Base-by-base conservation (phyloP, 2,329 filamentous ascomycete genomes). In the Aureobasidium pullulans region DNA sequence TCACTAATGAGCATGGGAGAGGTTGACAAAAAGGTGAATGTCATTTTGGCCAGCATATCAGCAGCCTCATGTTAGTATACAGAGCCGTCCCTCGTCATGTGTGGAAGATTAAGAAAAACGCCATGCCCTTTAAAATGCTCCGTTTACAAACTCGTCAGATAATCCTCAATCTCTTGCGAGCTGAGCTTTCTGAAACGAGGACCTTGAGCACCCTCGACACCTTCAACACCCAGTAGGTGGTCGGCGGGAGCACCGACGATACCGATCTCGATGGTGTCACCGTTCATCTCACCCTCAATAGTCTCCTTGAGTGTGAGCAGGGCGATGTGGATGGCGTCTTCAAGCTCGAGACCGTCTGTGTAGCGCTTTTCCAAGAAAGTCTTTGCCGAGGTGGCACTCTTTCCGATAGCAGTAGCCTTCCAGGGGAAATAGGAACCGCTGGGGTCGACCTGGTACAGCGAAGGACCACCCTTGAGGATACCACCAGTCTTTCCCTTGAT, bases 341-440 rank as follows among this genome's bases (percentile, higher is more conserved):
- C 94, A 64, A 99, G 80, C 81, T 99, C 94, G 71, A 99, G 78
- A 42, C 92, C 92, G 73, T 99, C 94, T 4, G 92, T 96, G 78
- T 97, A 99, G 76, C 94, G 83, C 86, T 99, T 99, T 83, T 99
- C 94, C 73, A 99, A 77, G 79, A 99, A 99, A 0, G 94, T 99
- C 85, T 99, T 99, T 59, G 94, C 94, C 70, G 91, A 96, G 42
- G 94, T 96, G 57, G 94, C 94, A 72, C 92, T 96, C 84, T 99
- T 99, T 71, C 94, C 94, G 71, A 99, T 99, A 56, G 94, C 94
- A 50, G 94, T 99, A 43, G 94, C 94, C 81, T 99, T 99, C 94
- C 94, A 99, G 4, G 94, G 94, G 75, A 96, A 99, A 75, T 99
- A 99, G 74, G 90, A 96, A 67, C 94, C 94, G 65, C 90, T 96